A percentile compares a stretch with the other conserved stretches of the same genome.
Evolutionary conservation across 257 asterid species (phyloP).

Genomic region (Cynanchum wilfordii): DNA sequence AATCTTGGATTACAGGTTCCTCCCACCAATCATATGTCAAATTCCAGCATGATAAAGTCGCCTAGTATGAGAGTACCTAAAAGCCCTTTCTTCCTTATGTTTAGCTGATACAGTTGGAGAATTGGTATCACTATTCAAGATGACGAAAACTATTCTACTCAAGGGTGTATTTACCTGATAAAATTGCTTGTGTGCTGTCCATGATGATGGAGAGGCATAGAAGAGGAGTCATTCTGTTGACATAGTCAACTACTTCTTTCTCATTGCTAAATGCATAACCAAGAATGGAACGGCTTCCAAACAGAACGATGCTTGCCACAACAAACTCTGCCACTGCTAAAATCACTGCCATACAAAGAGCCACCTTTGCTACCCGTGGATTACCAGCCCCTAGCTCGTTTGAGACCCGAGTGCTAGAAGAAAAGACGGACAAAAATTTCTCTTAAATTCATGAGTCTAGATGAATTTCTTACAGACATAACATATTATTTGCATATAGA

Average conservation of each 20-base stretch:
- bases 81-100: too few relatives aligned
- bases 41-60: too few relatives aligned
- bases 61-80: too few relatives aligned
- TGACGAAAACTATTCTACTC: too few relatives aligned
- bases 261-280: slow-evolving; percentile 60
- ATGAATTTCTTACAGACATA: not conserved
- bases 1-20: not conserved
- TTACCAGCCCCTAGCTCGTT: slow-evolving; percentile 79
- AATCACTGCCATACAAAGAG: slow-evolving; percentile 36
- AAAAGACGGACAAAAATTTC: not conserved
- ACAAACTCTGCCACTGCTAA: slow-evolving; percentile 44
- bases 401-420: slow-evolving; percentile 57
- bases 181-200: slow-evolving; percentile 57
- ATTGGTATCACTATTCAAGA: too few relatives aligned
- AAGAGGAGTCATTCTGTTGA: slow-evolving; percentile 54
- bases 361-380: slow-evolving; percentile 44
- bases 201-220: slow-evolving; percentile 47
- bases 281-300: slow-evolving; percentile 34
- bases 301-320: slow-evolving; percentile 33
- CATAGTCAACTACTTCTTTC: slow-evolving; percentile 46
- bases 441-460: not conserved
- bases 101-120: too few relatives aligned
- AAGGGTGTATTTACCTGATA: slow-evolving; percentile 41
- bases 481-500: not conserved
- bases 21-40: too few relatives aligned